Base-by-base conservation (phyloP, 2,329 filamentous ascomycete genomes). In the Blastomyces gilchristii region DNA sequence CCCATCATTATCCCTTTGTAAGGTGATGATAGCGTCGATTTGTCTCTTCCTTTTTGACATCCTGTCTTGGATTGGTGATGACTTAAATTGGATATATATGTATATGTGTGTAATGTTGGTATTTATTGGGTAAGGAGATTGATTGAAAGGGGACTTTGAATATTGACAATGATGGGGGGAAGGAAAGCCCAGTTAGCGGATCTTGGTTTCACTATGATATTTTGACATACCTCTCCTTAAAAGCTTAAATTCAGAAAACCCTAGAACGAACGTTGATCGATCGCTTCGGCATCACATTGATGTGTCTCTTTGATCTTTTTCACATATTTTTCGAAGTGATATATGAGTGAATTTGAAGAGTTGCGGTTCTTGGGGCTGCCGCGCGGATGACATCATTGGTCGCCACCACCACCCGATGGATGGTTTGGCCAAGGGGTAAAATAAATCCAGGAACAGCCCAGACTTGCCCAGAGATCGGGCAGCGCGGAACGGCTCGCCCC, bases 1-100 rank as follows among this genome's bases (percentile, higher is more conserved):
- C 69, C 67, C 14, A 53, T 63, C 6, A 65, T 70, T 31, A 61
- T 64, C 50, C 64, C 68, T 65, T 18, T 67, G 63, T 64, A 71
- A 52, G n/a, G 39, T 5, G 7, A 5, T 12, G 43, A n/a, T 11
- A 22, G 14, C 8, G n/a, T 22, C 16, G 45, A 14, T 37, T 37
- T 37, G 16, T 5, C 31, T n/a, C 18, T 53, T 25, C 8, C 8
- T 16, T 25, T 53, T 56, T 56, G 31, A 31, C 7, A 14, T 16
- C 18, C 18, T 39, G 28, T 9, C 56, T 8, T 43, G 37, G 18
- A 37, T 37, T 37, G 34, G 6, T 57, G 54, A 41, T 41, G 18
- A 7, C 9, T 57, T 39, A 37, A 37, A 22, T 57, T 53, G 43
- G 34, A 37, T 37, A 37, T 37, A 54, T 18, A 34, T 54, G 7